A percentile compares a stretch with the other conserved stretches of the same genome.
These are phyloP conservation scores for Aspergillus baeticus DNA, from an alignment of 495 filamentous ascomycete species.

Conservation along the genomic window DNA sequence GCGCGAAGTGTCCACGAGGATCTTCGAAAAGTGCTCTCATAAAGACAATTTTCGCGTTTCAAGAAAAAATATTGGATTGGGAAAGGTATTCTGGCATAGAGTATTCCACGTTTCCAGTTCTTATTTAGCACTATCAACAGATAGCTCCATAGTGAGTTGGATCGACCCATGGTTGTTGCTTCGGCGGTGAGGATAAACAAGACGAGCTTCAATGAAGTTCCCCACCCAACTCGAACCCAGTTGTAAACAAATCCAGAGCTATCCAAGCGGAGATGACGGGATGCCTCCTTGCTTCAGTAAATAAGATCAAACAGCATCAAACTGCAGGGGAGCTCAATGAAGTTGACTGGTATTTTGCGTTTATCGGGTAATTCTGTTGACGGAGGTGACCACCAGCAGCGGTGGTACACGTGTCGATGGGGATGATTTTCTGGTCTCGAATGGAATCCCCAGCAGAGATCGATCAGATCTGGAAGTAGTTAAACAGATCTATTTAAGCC, in stretches of 20 bases:
- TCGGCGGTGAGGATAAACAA: neutral
- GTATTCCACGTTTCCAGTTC: no score
- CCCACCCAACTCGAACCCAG: conserved; percentile 1
- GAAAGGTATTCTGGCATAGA: no score
- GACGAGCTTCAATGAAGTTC: conserved; percentile 5
- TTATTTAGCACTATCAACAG: neutral
- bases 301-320: neutral
- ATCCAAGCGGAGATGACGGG: no score
- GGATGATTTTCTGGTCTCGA: conserved; percentile 3
- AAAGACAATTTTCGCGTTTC: no score
- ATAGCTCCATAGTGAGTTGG: neutral
- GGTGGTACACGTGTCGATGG: conserved; percentile 14
- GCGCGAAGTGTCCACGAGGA: no score
- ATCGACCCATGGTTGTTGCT: neutral
- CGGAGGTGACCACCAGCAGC: conserved; percentile 5
- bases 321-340: neutral
- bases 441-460: conserved; percentile 2
- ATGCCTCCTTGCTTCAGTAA: conserved; percentile 13
- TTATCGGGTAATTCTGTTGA: conserved; percentile 1
- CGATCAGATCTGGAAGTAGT: neutral
- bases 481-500: conserved; percentile 3
- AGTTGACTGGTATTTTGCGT: neutral
- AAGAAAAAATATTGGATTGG: no score
- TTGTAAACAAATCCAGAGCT: neutral
- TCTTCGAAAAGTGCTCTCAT: no score